Evolutionary conservation across 2,329 filamentous ascomycete genomes (phyloP), one percentile per base, ranked within the genome.

Genomic region (Fusarium subglutinans): DNA sequence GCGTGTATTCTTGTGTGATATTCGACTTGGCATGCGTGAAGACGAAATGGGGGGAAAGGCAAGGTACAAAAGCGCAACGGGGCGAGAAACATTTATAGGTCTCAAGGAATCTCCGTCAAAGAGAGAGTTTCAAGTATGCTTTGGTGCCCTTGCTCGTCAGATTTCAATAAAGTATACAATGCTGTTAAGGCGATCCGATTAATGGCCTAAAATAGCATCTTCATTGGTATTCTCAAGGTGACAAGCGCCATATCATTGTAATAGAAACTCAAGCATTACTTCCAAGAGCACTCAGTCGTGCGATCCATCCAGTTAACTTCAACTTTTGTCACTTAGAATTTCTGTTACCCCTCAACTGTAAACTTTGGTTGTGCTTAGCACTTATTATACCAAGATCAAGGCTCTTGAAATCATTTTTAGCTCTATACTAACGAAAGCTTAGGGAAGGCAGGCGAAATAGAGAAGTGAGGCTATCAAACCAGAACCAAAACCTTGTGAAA

Each of bases 171-270:
- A 18, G 4, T 33, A 33, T n/a, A 6, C 8, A 18, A 13, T 18
- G 8, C 15, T 24, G 4, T 8, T 9, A 13, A n/a, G 3, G 7
- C 3, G 3, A 7, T n/a, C 24, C 3, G 11, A 14, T 6, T 5
- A 12, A 6, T 17, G 14, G 6, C 14, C 20, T 4, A 48, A 15
- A 17, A 6, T 6, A 3, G 45, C 30, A 22, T 20, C 14, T 50
- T 50, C 20, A 9, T 3, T 2, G 4, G 17, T 30, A 30, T 48
- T 8, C 4, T n/a, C 15, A 30, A 30, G 14, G 20, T 12, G 8
- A 13, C 11, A 50, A 33, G 28, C 7, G n/a, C 28, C 9, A 9
- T 30, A 0, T 3, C 8, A 17, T 12, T 17, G 7, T 17, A 12
- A n/a, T 17, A 18, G 20, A 50, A n/a, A 17, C 20, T n/a, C 10